Evolutionary conservation across 1,284 basidiomycete species (phyloP).

Genomic region (Apiotrichum gracile): DNA sequence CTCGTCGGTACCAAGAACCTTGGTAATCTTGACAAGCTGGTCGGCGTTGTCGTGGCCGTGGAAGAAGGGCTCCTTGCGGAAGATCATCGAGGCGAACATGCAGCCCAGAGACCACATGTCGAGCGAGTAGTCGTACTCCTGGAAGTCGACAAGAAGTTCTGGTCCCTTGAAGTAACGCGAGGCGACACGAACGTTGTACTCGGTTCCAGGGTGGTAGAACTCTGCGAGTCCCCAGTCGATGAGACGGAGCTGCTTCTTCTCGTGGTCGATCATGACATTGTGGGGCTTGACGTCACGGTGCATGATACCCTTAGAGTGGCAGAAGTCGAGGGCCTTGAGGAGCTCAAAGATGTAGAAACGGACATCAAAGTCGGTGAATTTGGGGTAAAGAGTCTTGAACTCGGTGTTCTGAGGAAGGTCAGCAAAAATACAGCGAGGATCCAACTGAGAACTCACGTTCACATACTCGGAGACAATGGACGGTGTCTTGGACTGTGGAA

Average conservation of each 20-base stretch:
- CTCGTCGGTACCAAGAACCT: conserved; percentile 94
- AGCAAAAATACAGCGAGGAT: no score
- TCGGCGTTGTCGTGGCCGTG: conserved; percentile 99
- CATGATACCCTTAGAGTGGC: conserved; percentile 98
- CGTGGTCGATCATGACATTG: conserved; percentile 99
- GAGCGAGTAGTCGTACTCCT: conserved; percentile 92
- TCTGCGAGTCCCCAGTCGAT: conserved; percentile 99
- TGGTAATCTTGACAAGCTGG: conserved; percentile 96
- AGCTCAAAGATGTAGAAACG: conserved; percentile 96
- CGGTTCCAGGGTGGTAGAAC: conserved; percentile 96
- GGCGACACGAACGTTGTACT: conserved; percentile 97
- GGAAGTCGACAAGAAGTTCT: conserved; percentile 94
- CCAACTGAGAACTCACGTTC: no score
- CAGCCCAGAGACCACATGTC: conserved; percentile 99
- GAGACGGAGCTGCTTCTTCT: conserved; percentile 87
- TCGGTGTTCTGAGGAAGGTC: no score
- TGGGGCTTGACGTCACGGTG: conserved; percentile 98
- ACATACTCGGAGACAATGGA: conserved; percentile 98
- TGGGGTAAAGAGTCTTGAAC: conserved; percentile 94
- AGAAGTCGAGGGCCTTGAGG: conserved; percentile 95
- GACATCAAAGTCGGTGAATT: conserved; percentile 91
- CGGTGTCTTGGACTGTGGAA: conserved; percentile 75
- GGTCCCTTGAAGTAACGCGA: conserved; percentile 98
- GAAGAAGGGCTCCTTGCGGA: conserved; percentile 99
- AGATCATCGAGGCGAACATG: conserved; percentile 99